These are phyloP conservation scores for Arthrobotrys megalospora DNA, from an alignment of 2,329 filamentous ascomycete genomes.

Conservation along the genomic window DNA sequence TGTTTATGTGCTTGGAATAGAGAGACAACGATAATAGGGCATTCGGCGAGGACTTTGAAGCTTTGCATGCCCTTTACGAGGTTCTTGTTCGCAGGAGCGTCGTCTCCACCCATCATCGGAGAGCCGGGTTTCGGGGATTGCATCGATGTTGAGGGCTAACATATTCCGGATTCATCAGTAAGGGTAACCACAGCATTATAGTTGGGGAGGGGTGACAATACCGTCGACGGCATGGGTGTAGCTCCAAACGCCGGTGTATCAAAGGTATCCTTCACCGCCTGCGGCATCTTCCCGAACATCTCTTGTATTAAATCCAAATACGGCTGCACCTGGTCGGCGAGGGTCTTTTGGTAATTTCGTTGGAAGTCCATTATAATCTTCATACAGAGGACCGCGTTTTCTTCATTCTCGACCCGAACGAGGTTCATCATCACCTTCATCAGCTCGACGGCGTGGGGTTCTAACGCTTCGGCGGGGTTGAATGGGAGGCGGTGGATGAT, in stretches of 20 bases:
- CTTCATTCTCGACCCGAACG: constrained; percentile 93
- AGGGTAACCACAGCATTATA: background rate
- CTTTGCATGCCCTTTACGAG: constrained; percentile 96
- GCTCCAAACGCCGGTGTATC: constrained; percentile 82
- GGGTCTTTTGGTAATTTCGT: constrained; percentile 88
- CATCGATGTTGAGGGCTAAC: constrained; percentile 70
- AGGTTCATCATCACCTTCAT: constrained; percentile 91
- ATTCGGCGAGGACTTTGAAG: constrained; percentile 98
- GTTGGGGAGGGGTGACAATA: constrained; percentile 1
- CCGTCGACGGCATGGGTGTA: constrained; percentile 72
- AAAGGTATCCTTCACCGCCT: constrained; percentile 94
- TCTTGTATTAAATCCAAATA: constrained; percentile 95
- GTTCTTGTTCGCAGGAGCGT: constrained; percentile 82
- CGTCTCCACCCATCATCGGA: constrained; percentile 85
- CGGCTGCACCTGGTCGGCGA: constrained; percentile 84
- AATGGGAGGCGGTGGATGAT: constrained; percentile 89
- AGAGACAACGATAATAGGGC: constrained; percentile 97
- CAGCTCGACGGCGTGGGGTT: constrained; percentile 88
- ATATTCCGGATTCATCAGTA: constrained; percentile 23
- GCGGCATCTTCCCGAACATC: constrained; percentile 94
- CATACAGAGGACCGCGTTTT: constrained; percentile 97
- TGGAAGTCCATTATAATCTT: constrained; percentile 98
- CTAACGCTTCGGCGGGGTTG: constrained; percentile 83
- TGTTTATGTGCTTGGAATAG: constrained; percentile 93
- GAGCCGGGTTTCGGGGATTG: constrained; percentile 92